These are phyloP conservation scores for Pyracantha coccinea DNA, from an alignment of 331 rosid species.

Conservation along the genomic window DNA sequence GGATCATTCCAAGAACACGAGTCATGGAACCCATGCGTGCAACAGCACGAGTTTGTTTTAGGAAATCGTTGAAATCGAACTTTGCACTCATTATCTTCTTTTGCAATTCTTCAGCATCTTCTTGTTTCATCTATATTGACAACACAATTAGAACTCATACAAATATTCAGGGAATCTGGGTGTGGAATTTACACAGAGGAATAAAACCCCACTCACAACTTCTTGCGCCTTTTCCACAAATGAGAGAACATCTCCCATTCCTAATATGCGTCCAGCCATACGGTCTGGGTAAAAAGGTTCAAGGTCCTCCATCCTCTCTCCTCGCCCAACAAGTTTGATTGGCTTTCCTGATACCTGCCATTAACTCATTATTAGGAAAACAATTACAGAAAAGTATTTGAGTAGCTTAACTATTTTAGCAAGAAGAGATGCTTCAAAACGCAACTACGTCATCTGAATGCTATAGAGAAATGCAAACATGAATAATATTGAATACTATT, in stretches of 20 bases:
- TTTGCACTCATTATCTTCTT: conserved; percentile 98
- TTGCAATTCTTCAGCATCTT: conserved; percentile 96
- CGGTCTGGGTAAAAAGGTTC: conserved; percentile 98
- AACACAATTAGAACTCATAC: conserved; percentile 9
- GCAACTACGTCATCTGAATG: neutral
- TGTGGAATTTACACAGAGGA: neutral
- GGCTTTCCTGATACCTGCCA: conserved; percentile 97
- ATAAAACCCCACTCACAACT: conserved; percentile 53
- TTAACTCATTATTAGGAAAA: conserved; percentile 1
- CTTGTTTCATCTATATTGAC: conserved; percentile 69
- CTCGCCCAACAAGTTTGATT: conserved; percentile 94
- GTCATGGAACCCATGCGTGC: conserved; percentile 95
- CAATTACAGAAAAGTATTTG: neutral
- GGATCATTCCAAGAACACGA: conserved; percentile 99
- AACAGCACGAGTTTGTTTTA: conserved; percentile 93
- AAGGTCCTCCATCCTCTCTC: conserved; percentile 99
- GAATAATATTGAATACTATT: too few relatives aligned
- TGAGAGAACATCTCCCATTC: conserved; percentile 99
- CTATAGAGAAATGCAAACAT: neutral
- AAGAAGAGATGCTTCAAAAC: neutral
- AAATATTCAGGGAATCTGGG: conserved; percentile 1
- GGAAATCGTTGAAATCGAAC: conserved; percentile 91
- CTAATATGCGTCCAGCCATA: conserved; percentile 97
- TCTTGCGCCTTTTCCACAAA: conserved; percentile 98
- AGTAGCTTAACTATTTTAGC: neutral